Conservation (phyloP, 495 filamentous ascomycete genomes). For the Neurospora hispaniola region DNA sequence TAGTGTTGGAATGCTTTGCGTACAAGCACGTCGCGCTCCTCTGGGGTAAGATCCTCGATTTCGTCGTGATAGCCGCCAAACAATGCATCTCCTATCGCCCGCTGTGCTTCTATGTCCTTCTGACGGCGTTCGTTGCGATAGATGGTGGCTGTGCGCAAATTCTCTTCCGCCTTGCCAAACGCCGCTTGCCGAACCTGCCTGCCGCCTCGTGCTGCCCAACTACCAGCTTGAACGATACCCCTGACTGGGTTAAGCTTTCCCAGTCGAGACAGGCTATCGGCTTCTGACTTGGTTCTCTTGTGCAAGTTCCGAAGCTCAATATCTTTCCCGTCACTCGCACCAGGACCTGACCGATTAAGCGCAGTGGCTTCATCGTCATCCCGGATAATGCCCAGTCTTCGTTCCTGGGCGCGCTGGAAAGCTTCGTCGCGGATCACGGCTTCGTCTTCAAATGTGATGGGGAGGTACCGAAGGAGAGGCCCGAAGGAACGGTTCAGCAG, state of each 20-base stretch:
- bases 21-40: slow-evolving; percentile 79
- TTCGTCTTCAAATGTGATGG: slow-evolving; percentile 92
- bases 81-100: slow-evolving; percentile 61
- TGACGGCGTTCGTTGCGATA: slow-evolving; percentile 31
- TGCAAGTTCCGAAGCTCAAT: slow-evolving; percentile 51
- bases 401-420: slow-evolving; percentile 68
- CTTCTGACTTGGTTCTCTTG: slow-evolving; percentile 11
- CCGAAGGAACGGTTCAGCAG: slow-evolving; percentile 77
- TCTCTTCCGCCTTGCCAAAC: slow-evolving; percentile 30
- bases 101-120: slow-evolving; percentile 57
- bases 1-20: slow-evolving; percentile 85
- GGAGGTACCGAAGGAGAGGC: slow-evolving; percentile 78
- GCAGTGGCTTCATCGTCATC: slow-evolving; percentile 36
- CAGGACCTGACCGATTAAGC: slow-evolving; percentile 3
- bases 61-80: slow-evolving; percentile 83
- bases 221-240: slow-evolving; percentile 34
- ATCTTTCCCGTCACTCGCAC: slow-evolving; percentile 20
- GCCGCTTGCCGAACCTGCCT: slow-evolving; percentile 31
- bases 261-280: slow-evolving; percentile 7
- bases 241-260: slow-evolving; percentile 32
- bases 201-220: slow-evolving; percentile 36
- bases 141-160: slow-evolving; percentile 24
- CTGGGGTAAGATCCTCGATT: slow-evolving; percentile 86
- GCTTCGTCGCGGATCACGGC: slow-evolving; percentile 81
- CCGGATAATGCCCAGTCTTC: slow-evolving; percentile 42